A percentile compares a stretch with the other conserved stretches of the same genome.
Conservation (phyloP, 192 early-diverging fungal species). For the Mortierella hygrophila region DNA sequence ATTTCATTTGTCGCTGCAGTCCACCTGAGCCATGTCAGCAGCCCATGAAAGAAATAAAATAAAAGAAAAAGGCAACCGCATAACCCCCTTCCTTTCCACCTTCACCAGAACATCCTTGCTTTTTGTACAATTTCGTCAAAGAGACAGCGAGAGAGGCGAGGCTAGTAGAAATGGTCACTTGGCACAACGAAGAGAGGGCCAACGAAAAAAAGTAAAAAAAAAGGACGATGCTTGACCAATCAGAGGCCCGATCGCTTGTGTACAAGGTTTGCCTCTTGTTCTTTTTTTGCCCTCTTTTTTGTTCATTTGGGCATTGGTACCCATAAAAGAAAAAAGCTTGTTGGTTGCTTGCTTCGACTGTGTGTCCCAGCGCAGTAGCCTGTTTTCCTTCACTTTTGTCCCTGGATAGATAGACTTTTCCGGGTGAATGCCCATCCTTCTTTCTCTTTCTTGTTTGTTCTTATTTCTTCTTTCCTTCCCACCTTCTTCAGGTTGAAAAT, state of each 20-base stretch:
- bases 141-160: conserved; percentile 4
- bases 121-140: not conserved
- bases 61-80: not conserved
- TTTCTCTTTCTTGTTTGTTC: not conserved
- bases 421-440: no score
- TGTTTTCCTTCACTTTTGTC: not conserved
- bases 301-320: not conserved
- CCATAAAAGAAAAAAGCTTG: not conserved
- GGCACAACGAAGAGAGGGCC: not conserved
- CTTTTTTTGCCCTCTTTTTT: conserved; percentile 6
- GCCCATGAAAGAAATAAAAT: not conserved
- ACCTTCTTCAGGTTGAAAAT: not conserved
- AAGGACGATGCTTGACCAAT: not conserved
- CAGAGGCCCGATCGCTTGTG: not conserved
- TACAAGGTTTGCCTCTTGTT: conserved; percentile 4
- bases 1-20: not conserved
- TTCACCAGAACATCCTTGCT: not conserved
- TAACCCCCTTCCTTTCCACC: not conserved
- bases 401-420: no score
- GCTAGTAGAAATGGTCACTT: not conserved
- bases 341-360: not conserved
- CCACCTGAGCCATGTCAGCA: not conserved
- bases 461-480: not conserved
- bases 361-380: not conserved
- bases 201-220: conserved; percentile 9